Conservation (phyloP, 192 early-diverging fungal species). For the Dissophora ornata region DNA sequence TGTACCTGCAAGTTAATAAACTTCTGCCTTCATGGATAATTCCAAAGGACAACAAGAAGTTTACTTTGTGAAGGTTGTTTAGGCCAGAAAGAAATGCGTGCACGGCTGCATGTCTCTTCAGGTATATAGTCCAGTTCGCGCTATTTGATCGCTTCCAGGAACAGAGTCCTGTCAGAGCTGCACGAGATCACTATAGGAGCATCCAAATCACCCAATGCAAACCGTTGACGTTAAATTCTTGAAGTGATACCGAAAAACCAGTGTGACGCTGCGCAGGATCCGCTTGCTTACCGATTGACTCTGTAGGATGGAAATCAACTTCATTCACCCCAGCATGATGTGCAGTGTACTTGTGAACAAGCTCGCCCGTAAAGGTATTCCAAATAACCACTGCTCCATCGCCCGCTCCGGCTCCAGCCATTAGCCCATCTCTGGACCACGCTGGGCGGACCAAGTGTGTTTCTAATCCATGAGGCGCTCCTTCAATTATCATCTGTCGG, state of each 20-base stretch:
- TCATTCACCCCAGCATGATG: conserved; percentile 95
- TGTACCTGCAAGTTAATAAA: too few species aligned
- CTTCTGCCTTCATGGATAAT: too few species aligned
- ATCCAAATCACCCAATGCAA: too few species aligned
- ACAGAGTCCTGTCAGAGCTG: conserved; percentile 90
- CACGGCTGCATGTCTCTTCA: too few species aligned
- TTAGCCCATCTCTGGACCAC: conserved; percentile 87
- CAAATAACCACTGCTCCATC: conserved; percentile 94
- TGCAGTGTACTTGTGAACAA: conserved; percentile 93
- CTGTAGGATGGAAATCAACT: conserved; percentile 91
- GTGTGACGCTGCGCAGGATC: too few species aligned
- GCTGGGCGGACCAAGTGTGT: conserved; percentile 92
- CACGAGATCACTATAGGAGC: conserved; percentile 79
- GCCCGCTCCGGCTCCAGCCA: conserved; percentile 85
- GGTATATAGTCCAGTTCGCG: too few species aligned
- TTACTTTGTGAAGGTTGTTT: too few species aligned
- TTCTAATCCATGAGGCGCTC: conserved; percentile 97
- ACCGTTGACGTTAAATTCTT: too few species aligned
- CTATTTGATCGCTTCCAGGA: conserved; percentile 89
- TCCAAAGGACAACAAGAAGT: too few species aligned
- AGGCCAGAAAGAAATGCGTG: too few species aligned
- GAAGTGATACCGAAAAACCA: too few species aligned
- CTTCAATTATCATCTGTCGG: conserved; percentile 84
- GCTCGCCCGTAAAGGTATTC: conserved; percentile 79
- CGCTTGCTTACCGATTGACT: conserved; percentile 79